phyloP scores from a whole-genome alignment of 192 early-diverging fungal species.

The Coemansia sp. region DNA sequence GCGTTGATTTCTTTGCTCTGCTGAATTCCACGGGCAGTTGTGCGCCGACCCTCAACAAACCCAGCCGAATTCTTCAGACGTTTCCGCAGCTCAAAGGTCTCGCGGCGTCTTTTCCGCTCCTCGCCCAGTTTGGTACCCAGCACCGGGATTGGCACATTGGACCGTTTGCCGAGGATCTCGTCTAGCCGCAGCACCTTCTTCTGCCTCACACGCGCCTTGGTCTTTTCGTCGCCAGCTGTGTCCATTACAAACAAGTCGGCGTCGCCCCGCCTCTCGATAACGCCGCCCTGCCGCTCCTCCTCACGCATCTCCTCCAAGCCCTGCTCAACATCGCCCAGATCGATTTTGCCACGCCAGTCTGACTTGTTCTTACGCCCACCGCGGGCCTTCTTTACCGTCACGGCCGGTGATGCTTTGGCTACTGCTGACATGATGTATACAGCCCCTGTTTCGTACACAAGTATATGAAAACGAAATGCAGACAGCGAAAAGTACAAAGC shows the following conservation, averaged over 20 bases:
- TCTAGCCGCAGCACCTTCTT: constrained; percentile 71
- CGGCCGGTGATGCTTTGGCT: neutral
- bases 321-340: constrained; percentile 75
- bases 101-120: constrained; percentile 32
- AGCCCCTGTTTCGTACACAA: neutral
- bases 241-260: constrained; percentile 27
- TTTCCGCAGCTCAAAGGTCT: constrained; percentile 17
- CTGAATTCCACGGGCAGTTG: constrained; percentile 13
- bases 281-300: constrained; percentile 65
- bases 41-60: constrained; percentile 14
- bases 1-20: neutral
- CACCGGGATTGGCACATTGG: constrained; percentile 56
- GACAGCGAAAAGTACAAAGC: constrained; percentile 11
- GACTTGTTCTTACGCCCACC: constrained; percentile 86
- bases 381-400: constrained; percentile 52
- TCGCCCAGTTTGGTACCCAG: constrained; percentile 26
- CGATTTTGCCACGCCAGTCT: constrained; percentile 91
- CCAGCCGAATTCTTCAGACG: constrained; percentile 36
- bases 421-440: constrained; percentile 25
- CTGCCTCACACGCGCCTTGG: constrained; percentile 10
- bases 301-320: constrained; percentile 66
- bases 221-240: constrained; percentile 23
- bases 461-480: constrained; percentile 8
- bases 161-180: constrained; percentile 76
- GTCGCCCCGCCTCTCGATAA: constrained; percentile 22